These are phyloP conservation scores for Malus asiatica DNA, from an alignment of 306 rosid species.

Conservation along the genomic window DNA sequence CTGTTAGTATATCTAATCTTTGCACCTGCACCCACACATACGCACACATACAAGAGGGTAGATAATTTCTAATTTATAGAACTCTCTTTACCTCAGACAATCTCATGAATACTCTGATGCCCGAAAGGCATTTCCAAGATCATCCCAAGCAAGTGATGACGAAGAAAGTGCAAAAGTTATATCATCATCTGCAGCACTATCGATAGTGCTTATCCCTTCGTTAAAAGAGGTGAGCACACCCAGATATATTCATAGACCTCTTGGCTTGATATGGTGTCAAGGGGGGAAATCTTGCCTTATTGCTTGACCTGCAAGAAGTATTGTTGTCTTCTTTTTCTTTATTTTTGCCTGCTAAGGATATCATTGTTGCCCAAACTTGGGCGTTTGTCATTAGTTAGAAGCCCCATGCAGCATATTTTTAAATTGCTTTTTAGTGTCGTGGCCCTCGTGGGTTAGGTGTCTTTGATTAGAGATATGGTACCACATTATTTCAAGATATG, in stretches of 20 bases:
- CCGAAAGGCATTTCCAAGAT: conserved; percentile 53
- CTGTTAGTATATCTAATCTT: not conserved
- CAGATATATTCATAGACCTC: not conserved
- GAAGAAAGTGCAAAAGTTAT: conserved; percentile 58
- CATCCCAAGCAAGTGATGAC: conserved; percentile 44
- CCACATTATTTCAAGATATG: not conserved
- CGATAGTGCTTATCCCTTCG: conserved; percentile 74
- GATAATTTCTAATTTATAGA: conserved; percentile 1
- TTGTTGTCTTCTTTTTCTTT: not conserved
- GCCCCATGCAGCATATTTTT: not conserved
- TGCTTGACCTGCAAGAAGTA: not conserved
- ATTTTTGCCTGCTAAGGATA: not conserved
- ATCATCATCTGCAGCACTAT: conserved; percentile 60
- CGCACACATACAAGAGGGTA: not conserved
- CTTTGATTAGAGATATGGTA: not conserved
- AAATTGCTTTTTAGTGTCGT: not conserved
- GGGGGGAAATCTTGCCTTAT: not conserved
- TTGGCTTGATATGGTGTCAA: not conserved
- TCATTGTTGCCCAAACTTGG: not conserved
- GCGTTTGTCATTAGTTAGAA: not conserved
- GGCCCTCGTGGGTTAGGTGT: not conserved
- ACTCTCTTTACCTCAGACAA: conserved; percentile 32
- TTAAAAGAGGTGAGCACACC: conserved; percentile 70
- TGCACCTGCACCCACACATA: not conserved
- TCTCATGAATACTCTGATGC: conserved; percentile 45